phyloP scores from a whole-genome alignment of 352 stramenopile species.

The Pythium grandisporangium region DNA sequence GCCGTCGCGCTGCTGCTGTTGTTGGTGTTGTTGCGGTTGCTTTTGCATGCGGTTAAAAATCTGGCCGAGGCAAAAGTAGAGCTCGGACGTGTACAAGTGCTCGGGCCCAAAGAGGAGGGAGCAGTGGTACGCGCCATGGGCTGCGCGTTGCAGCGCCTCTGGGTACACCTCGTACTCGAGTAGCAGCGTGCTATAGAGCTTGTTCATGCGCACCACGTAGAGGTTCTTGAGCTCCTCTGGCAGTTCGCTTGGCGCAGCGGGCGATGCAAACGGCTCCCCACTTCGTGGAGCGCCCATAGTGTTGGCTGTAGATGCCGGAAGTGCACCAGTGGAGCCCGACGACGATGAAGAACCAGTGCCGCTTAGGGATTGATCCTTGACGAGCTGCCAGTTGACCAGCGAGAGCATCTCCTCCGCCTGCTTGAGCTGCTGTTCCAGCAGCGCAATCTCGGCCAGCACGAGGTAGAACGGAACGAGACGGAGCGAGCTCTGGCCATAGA shows the following conservation, averaged over 20 bases:
- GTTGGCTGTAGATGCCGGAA: too few relatives aligned
- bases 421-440: conserved; percentile 50
- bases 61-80: conserved; percentile 66
- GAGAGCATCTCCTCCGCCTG: conserved; percentile 56
- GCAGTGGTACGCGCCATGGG: conserved; percentile 63
- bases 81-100: conserved; percentile 60
- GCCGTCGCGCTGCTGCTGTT: conserved; percentile 10
- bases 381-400: conserved; percentile 62
- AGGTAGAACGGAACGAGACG: conserved; percentile 59
- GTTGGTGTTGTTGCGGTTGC: conserved; percentile 15
- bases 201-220: conserved; percentile 64
- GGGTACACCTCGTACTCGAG: conserved; percentile 36
- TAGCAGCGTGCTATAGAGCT: conserved; percentile 52
- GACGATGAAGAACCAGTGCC: conserved; percentile 1
- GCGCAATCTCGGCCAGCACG: conserved; percentile 46
- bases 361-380: conserved; percentile 35
- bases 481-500: conserved; percentile 42
- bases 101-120: conserved; percentile 61
- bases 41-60: conserved; percentile 34
- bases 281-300: too few relatives aligned
- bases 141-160: conserved; percentile 48
- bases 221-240: conserved; percentile 52
- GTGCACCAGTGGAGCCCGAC: conserved; percentile 1
- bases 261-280: neutral
- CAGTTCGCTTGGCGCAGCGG: too few relatives aligned